These are phyloP conservation scores for Crassisporium funariophilum DNA, from an alignment of 768 basidiomycete species.

Conservation along the genomic window DNA sequence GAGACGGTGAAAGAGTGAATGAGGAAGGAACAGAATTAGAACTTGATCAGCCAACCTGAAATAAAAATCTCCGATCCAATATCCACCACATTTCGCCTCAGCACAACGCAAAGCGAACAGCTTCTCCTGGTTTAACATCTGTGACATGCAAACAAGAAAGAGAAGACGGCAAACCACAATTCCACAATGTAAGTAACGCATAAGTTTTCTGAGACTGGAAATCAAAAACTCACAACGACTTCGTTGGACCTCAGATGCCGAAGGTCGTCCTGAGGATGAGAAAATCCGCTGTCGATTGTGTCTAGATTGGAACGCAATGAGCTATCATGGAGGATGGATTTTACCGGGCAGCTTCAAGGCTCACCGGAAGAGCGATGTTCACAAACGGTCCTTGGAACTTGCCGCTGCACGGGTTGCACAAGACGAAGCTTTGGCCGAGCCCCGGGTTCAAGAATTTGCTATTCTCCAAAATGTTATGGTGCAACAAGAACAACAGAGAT, in stretches of 20 bases:
- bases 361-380: constrained; percentile 7
- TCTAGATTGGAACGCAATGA: background rate
- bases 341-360: constrained; percentile 2
- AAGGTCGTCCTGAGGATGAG: constrained; percentile 1
- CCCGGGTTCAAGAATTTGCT: background rate
- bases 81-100: background rate
- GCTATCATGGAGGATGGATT: constrained; percentile 5
- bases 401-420: background rate
- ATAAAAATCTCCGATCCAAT: background rate
- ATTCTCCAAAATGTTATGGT: background rate
- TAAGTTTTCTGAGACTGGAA: background rate
- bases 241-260: constrained; percentile 1
- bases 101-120: background rate
- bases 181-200: background rate
- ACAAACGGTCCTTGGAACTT: constrained; percentile 1
- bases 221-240: background rate
- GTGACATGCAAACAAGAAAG: background rate
- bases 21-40: background rate
- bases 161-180: background rate
- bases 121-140: background rate
- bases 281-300: constrained; percentile 6
- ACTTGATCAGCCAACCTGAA: background rate
- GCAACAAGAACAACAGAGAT: background rate
- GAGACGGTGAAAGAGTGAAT: constrained; percentile 1
- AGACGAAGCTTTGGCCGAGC: constrained; percentile 1